Evolutionary conservation across 768 basidiomycete species (phyloP).

Genomic region (Panus rudis): DNA sequence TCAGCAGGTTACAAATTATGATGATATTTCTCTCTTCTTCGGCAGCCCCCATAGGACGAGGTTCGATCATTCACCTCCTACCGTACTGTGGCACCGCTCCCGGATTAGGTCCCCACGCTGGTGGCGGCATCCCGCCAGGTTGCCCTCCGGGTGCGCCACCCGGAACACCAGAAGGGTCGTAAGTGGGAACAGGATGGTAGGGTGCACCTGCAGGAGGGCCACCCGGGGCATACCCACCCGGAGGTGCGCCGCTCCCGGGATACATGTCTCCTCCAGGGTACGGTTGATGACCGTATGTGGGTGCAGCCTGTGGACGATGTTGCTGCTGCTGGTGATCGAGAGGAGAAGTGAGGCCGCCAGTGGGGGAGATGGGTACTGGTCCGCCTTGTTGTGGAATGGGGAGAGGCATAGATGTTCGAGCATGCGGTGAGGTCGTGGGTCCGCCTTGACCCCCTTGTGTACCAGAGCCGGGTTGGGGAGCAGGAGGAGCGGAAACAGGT

Average conservation of each 20-base stretch:
- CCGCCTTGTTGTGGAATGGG: constrained; percentile 12
- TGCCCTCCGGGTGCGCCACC: constrained; percentile 7
- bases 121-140: constrained; percentile 8
- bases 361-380: constrained; percentile 9
- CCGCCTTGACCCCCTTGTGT: constrained; percentile 3
- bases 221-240: constrained; percentile 8
- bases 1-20: too few species aligned
- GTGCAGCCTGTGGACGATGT: constrained; percentile 16
- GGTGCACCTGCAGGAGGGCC: constrained; percentile 6
- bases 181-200: too few species aligned
- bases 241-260: constrained; percentile 4
- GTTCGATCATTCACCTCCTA: constrained; percentile 20
- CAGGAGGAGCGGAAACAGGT: constrained; percentile 5
- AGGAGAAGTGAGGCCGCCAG: constrained; percentile 10
- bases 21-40: too few species aligned
- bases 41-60: too few species aligned
- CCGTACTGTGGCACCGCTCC: constrained; percentile 21
- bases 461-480: constrained; percentile 1
- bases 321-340: constrained; percentile 11
- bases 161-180: too few species aligned
- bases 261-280: constrained; percentile 5
- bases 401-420: constrained; percentile 13
- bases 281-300: constrained; percentile 13
- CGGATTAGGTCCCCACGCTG: constrained; percentile 18
- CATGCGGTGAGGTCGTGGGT: constrained; percentile 18